Evolutionary conservation across 164 flowering plant genomes (phyloP).

Genomic region (Stephania japonica): DNA sequence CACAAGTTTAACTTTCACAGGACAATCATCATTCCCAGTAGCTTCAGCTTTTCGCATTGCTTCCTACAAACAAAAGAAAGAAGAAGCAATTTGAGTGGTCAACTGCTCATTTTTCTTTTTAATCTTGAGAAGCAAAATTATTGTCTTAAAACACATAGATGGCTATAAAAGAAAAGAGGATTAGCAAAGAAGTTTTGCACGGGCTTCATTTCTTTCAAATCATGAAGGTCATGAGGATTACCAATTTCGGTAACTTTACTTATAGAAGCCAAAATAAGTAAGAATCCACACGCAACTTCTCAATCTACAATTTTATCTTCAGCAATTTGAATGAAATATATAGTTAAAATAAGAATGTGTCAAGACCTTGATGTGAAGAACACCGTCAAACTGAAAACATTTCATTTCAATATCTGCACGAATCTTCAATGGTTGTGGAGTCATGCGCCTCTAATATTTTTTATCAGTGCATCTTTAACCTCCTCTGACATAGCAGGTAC

Average conservation of each 20-base stretch:
- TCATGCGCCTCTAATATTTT: constrained; percentile 93
- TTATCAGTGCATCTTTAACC: constrained; percentile 76
- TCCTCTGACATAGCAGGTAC: constrained; percentile 85
- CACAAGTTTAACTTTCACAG: constrained; percentile 90
- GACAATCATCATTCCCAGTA: constrained; percentile 83
- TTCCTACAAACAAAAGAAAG: constrained; percentile 39
- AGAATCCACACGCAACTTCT: too few relatives aligned
- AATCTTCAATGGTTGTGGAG: constrained; percentile 90
- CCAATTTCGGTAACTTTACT: too few relatives aligned
- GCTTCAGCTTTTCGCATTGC: constrained; percentile 99
- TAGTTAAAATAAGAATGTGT: not conserved
- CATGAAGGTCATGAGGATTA: too few relatives aligned
- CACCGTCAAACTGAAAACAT: constrained; percentile 97
- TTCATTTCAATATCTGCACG: constrained; percentile 95
- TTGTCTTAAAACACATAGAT: too few relatives aligned
- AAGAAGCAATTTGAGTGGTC: not conserved
- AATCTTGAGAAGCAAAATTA: too few relatives aligned
- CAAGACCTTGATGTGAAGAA: constrained; percentile 88
- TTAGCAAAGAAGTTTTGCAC: too few relatives aligned
- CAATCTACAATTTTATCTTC: too few relatives aligned
- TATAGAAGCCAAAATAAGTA: too few relatives aligned
- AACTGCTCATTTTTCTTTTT: not conserved
- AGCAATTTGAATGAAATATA: not conserved
- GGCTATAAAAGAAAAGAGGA: too few relatives aligned
- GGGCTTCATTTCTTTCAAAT: too few relatives aligned